Evolutionary conservation across 352 stramenopile species (phyloP).

Genomic region (Phytophthora melonis): DNA sequence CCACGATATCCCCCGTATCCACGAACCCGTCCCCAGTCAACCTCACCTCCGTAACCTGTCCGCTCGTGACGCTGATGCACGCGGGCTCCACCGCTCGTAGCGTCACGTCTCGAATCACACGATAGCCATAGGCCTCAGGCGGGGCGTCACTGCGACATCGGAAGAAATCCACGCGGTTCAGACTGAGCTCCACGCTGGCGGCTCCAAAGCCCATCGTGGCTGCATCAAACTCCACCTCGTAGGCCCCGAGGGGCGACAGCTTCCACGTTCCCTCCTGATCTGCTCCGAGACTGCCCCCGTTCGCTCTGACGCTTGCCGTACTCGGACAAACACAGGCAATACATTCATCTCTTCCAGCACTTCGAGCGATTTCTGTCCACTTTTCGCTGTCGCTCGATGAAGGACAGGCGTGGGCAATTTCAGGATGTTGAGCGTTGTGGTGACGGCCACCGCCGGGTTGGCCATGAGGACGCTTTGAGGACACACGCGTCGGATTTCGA

Average conservation of each 20-base stretch:
- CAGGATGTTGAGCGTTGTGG: conserved; percentile 64
- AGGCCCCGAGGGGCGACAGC: conserved; percentile 59
- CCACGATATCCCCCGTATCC: conserved; percentile 70
- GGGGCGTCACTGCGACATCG: conserved; percentile 45
- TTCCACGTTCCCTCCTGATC: conserved; percentile 60
- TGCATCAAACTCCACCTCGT: conserved; percentile 72
- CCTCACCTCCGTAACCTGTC: conserved; percentile 61
- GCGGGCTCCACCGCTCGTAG: conserved; percentile 59
- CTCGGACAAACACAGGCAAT: conserved; percentile 64
- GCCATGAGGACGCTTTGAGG: conserved; percentile 71
- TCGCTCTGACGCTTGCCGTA: conserved; percentile 61
- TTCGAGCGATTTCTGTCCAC: conserved; percentile 12
- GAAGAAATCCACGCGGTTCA: conserved; percentile 67
- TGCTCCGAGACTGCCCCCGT: conserved; percentile 63
- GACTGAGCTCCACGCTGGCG: conserved; percentile 56
- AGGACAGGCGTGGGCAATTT: conserved; percentile 44
- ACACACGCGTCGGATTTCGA: conserved; percentile 57
- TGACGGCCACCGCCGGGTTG: conserved; percentile 48
- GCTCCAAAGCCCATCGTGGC: conserved; percentile 63
- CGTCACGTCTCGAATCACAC: conserved; percentile 57
- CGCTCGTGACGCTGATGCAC: conserved; percentile 67
- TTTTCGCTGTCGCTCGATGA: conserved; percentile 12
- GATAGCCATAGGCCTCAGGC: conserved; percentile 54
- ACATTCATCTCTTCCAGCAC: conserved; percentile 50
- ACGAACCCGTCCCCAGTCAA: conserved; percentile 67